A percentile compares a stretch with the other conserved stretches of the same genome.
phyloP scores from a whole-genome alignment of 2,329 filamentous ascomycete species.

The Drechslerella dactyloides region DNA sequence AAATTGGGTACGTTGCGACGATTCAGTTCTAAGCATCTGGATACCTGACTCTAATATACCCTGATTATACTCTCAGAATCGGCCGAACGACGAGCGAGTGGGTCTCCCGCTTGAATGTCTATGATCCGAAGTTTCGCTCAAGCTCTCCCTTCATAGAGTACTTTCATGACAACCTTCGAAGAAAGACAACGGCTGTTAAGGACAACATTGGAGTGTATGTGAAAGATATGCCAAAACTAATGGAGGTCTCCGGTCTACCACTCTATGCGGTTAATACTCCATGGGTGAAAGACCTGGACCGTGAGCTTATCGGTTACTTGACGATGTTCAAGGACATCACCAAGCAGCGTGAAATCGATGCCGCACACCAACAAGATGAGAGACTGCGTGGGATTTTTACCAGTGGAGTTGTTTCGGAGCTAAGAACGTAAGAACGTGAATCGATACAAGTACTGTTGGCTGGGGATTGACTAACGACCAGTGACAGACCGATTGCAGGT shows the following conservation, averaged over 20 bases:
- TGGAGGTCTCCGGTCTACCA: constrained; percentile 45
- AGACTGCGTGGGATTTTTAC: constrained; percentile 43
- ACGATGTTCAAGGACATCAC: constrained; percentile 46
- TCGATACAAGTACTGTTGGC: background rate
- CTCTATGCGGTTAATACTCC: constrained; percentile 50
- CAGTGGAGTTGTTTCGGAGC: constrained; percentile 40
- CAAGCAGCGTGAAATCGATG: constrained; percentile 46
- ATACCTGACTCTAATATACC: background rate
- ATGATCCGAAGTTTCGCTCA: constrained; percentile 37
- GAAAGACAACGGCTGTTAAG: constrained; percentile 38
- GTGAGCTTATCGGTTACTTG: constrained; percentile 41
- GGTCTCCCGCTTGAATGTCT: constrained; percentile 40
- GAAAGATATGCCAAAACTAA: constrained; percentile 41
- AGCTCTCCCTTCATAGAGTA: constrained; percentile 43
- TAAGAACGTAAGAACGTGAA: constrained; percentile 32
- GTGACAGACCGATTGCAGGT: constrained; percentile 52
- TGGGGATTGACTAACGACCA: constrained; percentile 1
- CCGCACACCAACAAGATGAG: constrained; percentile 41
- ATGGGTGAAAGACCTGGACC: constrained; percentile 49
- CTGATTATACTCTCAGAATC: constrained; percentile 24
- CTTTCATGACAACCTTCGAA: constrained; percentile 45
- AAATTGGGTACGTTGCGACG: constrained; percentile 33
- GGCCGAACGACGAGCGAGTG: constrained; percentile 45
- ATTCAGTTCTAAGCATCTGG: constrained; percentile 2
- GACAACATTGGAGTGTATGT: constrained; percentile 49